phyloP scores from a whole-genome alignment of 805 yeast genomes.

The Huiozyma naganishii region DNA sequence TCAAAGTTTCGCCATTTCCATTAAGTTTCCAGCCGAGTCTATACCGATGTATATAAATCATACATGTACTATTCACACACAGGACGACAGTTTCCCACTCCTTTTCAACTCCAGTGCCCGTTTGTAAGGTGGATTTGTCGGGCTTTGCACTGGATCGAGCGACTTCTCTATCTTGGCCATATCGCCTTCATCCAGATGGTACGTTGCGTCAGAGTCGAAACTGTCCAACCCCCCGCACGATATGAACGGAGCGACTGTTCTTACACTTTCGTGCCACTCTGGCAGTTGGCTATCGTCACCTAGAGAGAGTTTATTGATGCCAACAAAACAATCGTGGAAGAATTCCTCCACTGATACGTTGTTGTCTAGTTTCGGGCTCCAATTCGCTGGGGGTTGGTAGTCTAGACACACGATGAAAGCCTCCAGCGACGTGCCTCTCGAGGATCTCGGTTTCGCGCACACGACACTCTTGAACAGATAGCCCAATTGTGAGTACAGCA shows the following conservation, averaged over 20 bases:
- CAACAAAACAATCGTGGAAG: constrained; percentile 43
- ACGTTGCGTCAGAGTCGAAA: constrained; percentile 93
- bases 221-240: constrained; percentile 90
- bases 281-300: constrained; percentile 23
- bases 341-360: constrained; percentile 68
- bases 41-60: too few species aligned
- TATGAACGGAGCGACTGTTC: constrained; percentile 78
- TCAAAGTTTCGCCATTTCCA: too few species aligned
- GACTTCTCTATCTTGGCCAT: constrained; percentile 24
- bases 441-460: constrained; percentile 93
- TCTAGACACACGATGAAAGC: constrained; percentile 89
- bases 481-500: constrained; percentile 86
- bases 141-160: constrained; percentile 86
- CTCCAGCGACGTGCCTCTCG: constrained; percentile 89
- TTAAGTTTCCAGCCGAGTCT: too few species aligned
- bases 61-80: too few species aligned
- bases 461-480: constrained; percentile 74
- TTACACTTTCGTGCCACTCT: constrained; percentile 44
- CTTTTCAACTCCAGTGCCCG: constrained; percentile 81
- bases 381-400: constrained; percentile 70
- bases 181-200: constrained; percentile 31
- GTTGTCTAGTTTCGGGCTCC: constrained; percentile 60
- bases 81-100: constrained; percentile 42
- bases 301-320: constrained; percentile 3
- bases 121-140: constrained; percentile 96